Conservation (phyloP, 2,329 filamentous ascomycete genomes). For the Hymenoscyphus fraxineus region DNA sequence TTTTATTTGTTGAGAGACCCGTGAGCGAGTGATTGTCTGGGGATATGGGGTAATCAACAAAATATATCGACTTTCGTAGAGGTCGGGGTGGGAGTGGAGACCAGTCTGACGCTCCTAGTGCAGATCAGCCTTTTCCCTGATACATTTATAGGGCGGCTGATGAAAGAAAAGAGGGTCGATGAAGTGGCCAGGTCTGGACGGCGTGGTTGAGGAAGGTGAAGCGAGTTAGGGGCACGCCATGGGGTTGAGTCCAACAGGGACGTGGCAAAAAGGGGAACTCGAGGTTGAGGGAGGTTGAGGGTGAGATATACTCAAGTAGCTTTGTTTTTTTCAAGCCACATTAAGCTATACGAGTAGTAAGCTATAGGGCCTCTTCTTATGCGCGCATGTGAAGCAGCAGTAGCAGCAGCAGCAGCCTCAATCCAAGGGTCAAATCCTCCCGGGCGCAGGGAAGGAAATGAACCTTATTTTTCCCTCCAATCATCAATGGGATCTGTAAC, state of each 20-base stretch:
- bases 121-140: constrained; percentile 1
- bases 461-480: constrained; percentile 2
- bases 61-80: neutral
- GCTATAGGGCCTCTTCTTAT: neutral
- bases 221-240: neutral
- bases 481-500: neutral
- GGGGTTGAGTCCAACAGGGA: neutral
- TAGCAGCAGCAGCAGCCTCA: neutral
- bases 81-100: neutral
- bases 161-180: neutral
- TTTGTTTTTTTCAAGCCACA: neutral
- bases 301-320: neutral
- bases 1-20: neutral
- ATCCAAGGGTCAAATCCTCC: neutral
- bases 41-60: neutral
- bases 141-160: neutral
- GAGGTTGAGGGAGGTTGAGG: neutral
- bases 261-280: neutral
- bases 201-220: neutral
- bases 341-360: too few species aligned
- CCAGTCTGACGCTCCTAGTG: neutral
- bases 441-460: neutral
- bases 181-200: neutral
- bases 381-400: neutral
- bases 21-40: neutral